These are phyloP conservation scores for Xerocomellus amylosporus DNA, from an alignment of 768 basidiomycete genomes.

Conservation along the genomic window DNA sequence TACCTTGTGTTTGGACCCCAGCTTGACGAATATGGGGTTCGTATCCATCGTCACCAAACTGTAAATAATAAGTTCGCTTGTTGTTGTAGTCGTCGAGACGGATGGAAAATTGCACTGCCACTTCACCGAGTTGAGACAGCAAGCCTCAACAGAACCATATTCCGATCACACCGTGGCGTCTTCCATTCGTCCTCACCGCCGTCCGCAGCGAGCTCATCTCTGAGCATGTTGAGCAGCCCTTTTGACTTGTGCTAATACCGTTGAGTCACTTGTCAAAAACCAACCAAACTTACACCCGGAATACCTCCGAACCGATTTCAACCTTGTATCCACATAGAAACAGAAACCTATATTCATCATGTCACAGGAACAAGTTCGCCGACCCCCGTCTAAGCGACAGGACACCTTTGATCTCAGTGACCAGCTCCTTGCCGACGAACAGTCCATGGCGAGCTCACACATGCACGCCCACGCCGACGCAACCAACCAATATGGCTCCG, in stretches of 20 bases:
- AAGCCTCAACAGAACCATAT: not conserved
- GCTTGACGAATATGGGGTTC: not conserved
- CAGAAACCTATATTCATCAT: constrained; percentile 18
- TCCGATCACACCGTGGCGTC: not conserved
- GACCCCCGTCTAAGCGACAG: constrained; percentile 35
- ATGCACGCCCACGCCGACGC: constrained; percentile 49
- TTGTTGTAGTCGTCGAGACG: not conserved
- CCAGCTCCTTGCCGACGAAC: constrained; percentile 55
- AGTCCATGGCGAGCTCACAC: constrained; percentile 44
- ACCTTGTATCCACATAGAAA: not conserved
- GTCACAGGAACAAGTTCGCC: constrained; percentile 29
- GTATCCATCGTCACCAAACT: not conserved
- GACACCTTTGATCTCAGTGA: constrained; percentile 76
- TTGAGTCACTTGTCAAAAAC: not conserved
- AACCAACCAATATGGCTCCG: constrained; percentile 34
- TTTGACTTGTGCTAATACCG: not conserved
- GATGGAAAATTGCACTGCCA: constrained; percentile 17
- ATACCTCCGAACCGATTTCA: not conserved
- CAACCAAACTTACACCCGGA: not conserved
- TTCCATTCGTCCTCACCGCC: constrained; percentile 4
- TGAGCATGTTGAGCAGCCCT: constrained; percentile 19
- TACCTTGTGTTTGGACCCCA: no score
- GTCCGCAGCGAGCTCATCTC: constrained; percentile 11
- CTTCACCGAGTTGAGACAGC: not conserved
- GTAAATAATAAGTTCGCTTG: not conserved